Conservation (phyloP, 2,329 filamentous ascomycete genomes). For the Monosporascus sp. region DNA sequence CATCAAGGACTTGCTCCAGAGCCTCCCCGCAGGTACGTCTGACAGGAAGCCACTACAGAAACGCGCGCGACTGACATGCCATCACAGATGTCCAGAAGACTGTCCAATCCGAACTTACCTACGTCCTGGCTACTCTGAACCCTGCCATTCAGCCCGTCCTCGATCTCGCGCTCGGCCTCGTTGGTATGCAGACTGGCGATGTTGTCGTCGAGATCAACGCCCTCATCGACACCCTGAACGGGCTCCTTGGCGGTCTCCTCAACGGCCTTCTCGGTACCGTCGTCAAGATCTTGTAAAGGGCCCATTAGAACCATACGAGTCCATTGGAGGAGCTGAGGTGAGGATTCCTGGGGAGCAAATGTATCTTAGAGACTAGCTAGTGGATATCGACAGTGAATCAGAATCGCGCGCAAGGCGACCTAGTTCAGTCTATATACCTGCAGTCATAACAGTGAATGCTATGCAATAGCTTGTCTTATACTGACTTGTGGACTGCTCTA, state of each 20-base stretch:
- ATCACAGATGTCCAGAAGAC: conserved; percentile 15
- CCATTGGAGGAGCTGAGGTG: conserved; percentile 9
- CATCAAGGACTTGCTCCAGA: conserved; percentile 10
- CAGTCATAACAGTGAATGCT: too few species aligned
- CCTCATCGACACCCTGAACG: conserved; percentile 12
- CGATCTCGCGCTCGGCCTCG: conserved; percentile 13
- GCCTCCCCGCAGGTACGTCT: conserved; percentile 15
- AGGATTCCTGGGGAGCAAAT: conserved; percentile 7
- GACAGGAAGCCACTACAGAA: too few species aligned
- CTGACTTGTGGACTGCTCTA: too few species aligned
- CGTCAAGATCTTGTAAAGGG: conserved; percentile 7
- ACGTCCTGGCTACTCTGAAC: conserved; percentile 15
- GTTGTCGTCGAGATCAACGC: conserved; percentile 14
- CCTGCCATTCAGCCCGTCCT: conserved; percentile 19
- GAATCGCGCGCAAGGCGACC: conserved; percentile 10
- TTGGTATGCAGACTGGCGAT: conserved; percentile 10
- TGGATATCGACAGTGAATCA: conserved; percentile 16
- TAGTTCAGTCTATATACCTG: conserved; percentile 2
- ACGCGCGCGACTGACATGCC: conserved; percentile 5
- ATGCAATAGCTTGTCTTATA: too few species aligned
- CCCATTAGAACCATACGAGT: neutral
- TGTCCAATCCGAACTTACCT: conserved; percentile 22
- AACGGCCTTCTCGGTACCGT: conserved; percentile 6
- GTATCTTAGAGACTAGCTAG: conserved; percentile 18
- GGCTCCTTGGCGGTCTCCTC: conserved; percentile 12